Conservation (phyloP, 192 early-diverging fungal species). For the Thoreauomyces humboldtii region DNA sequence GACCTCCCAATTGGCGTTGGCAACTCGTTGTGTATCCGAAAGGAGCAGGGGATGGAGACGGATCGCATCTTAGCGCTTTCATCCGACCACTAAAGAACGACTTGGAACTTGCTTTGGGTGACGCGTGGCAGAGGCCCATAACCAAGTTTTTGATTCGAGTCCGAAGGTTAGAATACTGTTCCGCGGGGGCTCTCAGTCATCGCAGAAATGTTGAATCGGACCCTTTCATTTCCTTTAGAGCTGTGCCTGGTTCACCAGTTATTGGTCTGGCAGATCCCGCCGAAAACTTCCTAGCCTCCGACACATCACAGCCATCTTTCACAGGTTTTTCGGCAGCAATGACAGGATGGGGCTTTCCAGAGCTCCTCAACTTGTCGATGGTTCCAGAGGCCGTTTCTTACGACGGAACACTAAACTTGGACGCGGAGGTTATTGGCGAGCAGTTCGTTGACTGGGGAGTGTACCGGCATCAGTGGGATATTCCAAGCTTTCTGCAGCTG, state of each 20-base stretch:
- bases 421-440: slow-evolving; percentile 33
- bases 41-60: slow-evolving; percentile 31
- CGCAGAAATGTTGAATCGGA: too few relatives aligned
- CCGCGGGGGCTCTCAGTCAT: neutral
- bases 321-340: slow-evolving; percentile 25
- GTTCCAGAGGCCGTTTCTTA: slow-evolving; percentile 29
- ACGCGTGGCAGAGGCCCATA: slow-evolving; percentile 41
- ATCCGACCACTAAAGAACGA: slow-evolving; percentile 41
- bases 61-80: slow-evolving; percentile 31
- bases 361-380: slow-evolving; percentile 23
- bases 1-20: slow-evolving; percentile 42
- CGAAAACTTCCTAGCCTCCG: slow-evolving; percentile 33
- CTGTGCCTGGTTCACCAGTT: slow-evolving; percentile 19
- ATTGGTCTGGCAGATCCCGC: slow-evolving; percentile 5
- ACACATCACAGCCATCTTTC: slow-evolving; percentile 31
- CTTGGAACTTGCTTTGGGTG: slow-evolving; percentile 29
- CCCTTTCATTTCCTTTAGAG: slow-evolving; percentile 10
- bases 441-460: slow-evolving; percentile 26
- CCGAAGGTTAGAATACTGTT: slow-evolving; percentile 6
- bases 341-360: slow-evolving; percentile 51
- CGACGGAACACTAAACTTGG: slow-evolving; percentile 32
- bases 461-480: slow-evolving; percentile 33
- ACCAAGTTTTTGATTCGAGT: slow-evolving; percentile 36
- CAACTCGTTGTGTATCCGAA: slow-evolving; percentile 47
- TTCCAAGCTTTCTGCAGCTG: slow-evolving; percentile 18